Base-by-base conservation (phyloP, 1,139 yeast genomes). In the Pichia inconspicua region DNA sequence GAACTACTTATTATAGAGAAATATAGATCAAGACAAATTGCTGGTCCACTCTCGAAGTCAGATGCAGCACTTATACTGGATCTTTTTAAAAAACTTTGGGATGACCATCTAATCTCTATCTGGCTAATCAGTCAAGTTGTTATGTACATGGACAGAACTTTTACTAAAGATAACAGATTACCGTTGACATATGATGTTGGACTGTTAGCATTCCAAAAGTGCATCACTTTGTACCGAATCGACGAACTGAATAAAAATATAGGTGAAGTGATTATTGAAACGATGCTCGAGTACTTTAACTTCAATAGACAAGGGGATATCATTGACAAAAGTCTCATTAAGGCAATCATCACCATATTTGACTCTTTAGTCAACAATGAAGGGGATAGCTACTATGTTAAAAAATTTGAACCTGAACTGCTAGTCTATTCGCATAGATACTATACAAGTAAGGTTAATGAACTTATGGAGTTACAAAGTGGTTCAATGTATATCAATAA, bases 61-160 rank as follows among this genome's bases (percentile, higher is more conserved):
- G 59, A 56, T 38, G 54, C 59, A 12, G 51, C 54, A 3, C 58
- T 56, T 14, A 74, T 81, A 46, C 64, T 87, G 56, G 69, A 69
- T 40, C 64, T 66, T 8, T 66, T 84, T 4, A 68, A 77, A 30
- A 58, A 58, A 22, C 78, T 75, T 46, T 92, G 97, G 97, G 73
- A 77, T 42, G 87, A 83, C 45, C 94, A 86, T 63, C 67, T 82
- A 40, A 73, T 82, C 43, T 76, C 87, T 44, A 84, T 89, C 83
- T 74, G 85, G 55, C 80, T 86, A 72, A 77, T 90, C 40, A 78
- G 94, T 56, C 97, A 92, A 63, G 85, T 92, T 5, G 68, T 89
- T 64, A 83, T 89, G 86, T 92, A 92, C 61, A 68, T 92, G 59
- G 75, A 92, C 62, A 75, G 96, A 41, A 96, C 88, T 0, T 88